phyloP scores from a whole-genome alignment of 495 filamentous ascomycete genomes.

The Neurospora sublineolata region DNA sequence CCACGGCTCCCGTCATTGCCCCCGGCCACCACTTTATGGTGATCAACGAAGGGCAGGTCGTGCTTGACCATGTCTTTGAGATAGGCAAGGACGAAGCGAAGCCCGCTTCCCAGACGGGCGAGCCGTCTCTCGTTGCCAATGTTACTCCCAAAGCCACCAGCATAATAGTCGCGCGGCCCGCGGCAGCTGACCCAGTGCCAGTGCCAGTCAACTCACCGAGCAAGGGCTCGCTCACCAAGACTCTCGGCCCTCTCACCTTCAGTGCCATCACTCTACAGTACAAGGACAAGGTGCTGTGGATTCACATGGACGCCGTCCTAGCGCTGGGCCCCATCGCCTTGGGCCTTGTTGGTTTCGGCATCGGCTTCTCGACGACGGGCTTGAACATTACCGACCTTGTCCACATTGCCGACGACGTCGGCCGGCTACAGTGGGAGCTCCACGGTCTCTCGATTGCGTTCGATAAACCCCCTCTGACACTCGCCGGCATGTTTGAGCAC shows the following conservation, averaged over 20 bases:
- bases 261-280: constrained; percentile 27
- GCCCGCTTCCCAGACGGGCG: too few relatives aligned
- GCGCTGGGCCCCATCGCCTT: constrained; percentile 30
- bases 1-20: background rate
- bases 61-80: background rate
- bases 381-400: constrained; percentile 1
- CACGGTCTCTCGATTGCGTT: constrained; percentile 27
- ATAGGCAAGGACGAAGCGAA: background rate
- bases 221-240: constrained; percentile 19
- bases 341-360: constrained; percentile 26
- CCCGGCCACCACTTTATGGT: background rate
- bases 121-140: too few relatives aligned
- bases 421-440: constrained; percentile 18
- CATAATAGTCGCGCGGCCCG: background rate
- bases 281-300: constrained; percentile 9
- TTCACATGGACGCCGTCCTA: constrained; percentile 28
- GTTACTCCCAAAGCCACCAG: too few relatives aligned
- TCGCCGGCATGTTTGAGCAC: constrained; percentile 31
- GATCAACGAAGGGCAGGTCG: background rate
- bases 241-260: constrained; percentile 20
- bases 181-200: background rate
- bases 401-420: constrained; percentile 3
- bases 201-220: background rate
- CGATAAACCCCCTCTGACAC: constrained; percentile 25
- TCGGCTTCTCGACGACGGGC: constrained; percentile 6